These are phyloP conservation scores for Xylariales sp. DNA, from an alignment of 2,329 filamentous ascomycete species.

Conservation along the genomic window DNA sequence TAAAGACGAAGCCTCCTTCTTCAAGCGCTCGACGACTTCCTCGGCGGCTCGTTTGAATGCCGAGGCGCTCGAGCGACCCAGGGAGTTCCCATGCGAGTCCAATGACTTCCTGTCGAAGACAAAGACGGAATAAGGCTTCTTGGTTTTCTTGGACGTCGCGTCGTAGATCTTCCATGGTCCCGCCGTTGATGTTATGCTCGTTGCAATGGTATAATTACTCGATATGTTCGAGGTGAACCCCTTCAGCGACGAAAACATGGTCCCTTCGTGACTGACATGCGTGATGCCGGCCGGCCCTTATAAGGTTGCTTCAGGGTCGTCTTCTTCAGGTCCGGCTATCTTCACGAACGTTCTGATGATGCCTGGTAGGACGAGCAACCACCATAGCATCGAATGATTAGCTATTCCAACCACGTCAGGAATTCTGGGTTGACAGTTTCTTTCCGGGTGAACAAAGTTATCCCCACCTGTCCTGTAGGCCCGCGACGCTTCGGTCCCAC, in stretches of 20 bases:
- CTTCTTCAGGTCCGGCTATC: no score
- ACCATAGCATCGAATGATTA: not conserved
- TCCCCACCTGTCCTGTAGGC: no score
- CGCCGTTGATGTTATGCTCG: slow-evolving; percentile 69
- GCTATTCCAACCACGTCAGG: no score
- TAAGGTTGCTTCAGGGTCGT: slow-evolving; percentile 14
- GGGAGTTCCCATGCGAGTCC: slow-evolving; percentile 60
- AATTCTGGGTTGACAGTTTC: no score
- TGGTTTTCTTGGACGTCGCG: slow-evolving; percentile 92
- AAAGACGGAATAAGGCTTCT: slow-evolving; percentile 85
- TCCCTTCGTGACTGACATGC: slow-evolving; percentile 21
- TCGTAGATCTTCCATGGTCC: slow-evolving; percentile 98
- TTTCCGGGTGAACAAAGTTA: no score
- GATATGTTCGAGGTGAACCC: slow-evolving; percentile 87
- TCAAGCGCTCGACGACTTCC: slow-evolving; percentile 85
- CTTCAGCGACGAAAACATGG: slow-evolving; percentile 92
- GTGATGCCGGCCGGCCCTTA: not conserved
- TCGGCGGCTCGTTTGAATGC: slow-evolving; percentile 78
- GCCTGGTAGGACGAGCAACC: no score
- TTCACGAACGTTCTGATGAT: no score
- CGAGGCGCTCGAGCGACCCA: slow-evolving; percentile 59
- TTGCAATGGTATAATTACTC: slow-evolving; percentile 81
- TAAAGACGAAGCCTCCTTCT: slow-evolving; percentile 85
- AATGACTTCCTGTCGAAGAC: slow-evolving; percentile 88
- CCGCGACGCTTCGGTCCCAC: no score